phyloP scores from a whole-genome alignment of 1,139 yeast species.

The Kodamaea derodonti region DNA sequence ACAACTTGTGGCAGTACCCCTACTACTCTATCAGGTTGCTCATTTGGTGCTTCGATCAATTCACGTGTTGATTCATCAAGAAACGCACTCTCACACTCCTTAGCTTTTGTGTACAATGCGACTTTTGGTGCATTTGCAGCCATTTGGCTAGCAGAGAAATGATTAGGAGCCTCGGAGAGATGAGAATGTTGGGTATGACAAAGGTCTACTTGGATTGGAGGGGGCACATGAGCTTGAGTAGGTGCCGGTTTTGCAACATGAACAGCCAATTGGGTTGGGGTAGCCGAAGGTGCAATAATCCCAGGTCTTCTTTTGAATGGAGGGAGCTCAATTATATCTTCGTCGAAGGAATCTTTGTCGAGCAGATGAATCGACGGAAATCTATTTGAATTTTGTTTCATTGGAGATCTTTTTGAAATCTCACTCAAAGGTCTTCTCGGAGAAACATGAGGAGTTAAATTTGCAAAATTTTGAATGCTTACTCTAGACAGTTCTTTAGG shows the following conservation, averaged over 20 bases:
- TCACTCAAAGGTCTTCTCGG: too few species aligned
- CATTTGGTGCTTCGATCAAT: neutral
- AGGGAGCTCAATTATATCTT: neutral
- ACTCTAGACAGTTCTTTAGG: too few species aligned
- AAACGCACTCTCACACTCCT: neutral
- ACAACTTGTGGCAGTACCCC: neutral
- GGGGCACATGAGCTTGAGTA: neutral
- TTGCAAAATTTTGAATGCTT: too few species aligned
- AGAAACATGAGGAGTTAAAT: too few species aligned
- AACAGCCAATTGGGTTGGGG: neutral
- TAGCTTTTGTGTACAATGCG: neutral
- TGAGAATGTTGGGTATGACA: too few species aligned
- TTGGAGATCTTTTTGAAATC: too few species aligned
- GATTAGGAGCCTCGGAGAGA: neutral
- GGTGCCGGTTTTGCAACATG: neutral
- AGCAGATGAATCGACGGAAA: too few species aligned
- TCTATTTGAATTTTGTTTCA: too few species aligned
- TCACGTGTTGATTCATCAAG: too few species aligned
- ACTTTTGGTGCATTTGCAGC: neutral
- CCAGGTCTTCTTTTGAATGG: neutral
- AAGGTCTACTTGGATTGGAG: too few species aligned
- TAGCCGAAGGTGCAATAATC: neutral
- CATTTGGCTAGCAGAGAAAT: neutral
- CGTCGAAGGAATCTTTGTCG: too few species aligned
- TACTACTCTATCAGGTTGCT: neutral